A percentile compares a stretch with the other conserved stretches of the same genome.
phyloP scores from a whole-genome alignment of 306 rosid species.

The Albizia julibrissin region DNA sequence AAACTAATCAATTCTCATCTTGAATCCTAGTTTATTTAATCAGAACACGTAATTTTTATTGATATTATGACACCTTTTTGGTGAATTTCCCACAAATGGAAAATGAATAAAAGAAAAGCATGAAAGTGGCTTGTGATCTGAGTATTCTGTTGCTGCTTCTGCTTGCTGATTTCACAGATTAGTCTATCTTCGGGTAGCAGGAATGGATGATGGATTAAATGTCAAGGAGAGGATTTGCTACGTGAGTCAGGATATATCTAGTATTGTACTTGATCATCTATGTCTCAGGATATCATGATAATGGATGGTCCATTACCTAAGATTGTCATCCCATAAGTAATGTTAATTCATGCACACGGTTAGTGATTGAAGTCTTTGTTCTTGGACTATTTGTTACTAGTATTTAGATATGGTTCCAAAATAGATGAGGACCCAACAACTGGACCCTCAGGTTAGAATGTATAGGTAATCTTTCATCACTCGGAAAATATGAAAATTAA shows the following conservation, averaged over 20 bases:
- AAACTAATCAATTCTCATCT: background rate
- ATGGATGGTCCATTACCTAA: conserved; percentile 22
- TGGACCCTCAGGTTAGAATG: background rate
- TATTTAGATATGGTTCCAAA: background rate
- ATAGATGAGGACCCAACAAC: background rate
- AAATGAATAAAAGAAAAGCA: conserved; percentile 11
- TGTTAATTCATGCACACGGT: conserved; percentile 19
- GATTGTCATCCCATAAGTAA: conserved; percentile 14
- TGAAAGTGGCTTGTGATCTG: conserved; percentile 18
- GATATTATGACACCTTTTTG: conserved; percentile 24
- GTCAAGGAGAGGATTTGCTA: conserved; percentile 80
- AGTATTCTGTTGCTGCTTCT: conserved; percentile 29
- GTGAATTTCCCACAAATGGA: conserved; percentile 17
- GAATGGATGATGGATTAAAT: conserved; percentile 94
- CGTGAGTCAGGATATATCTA: conserved; percentile 57
- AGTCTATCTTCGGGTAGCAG: conserved; percentile 86
- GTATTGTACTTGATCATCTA: conserved; percentile 23
- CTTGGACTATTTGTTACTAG: conserved; percentile 16
- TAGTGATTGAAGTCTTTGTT: conserved; percentile 20
- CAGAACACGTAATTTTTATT: conserved; percentile 5
- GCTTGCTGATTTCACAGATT: conserved; percentile 56
- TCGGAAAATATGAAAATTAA: background rate
- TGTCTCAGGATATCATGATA: conserved; percentile 30
- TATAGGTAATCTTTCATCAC: background rate
- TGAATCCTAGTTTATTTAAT: conserved; percentile 18